Conservation (phyloP, 163 green algal species). For the Coccomyxa subellipsoidea region DNA sequence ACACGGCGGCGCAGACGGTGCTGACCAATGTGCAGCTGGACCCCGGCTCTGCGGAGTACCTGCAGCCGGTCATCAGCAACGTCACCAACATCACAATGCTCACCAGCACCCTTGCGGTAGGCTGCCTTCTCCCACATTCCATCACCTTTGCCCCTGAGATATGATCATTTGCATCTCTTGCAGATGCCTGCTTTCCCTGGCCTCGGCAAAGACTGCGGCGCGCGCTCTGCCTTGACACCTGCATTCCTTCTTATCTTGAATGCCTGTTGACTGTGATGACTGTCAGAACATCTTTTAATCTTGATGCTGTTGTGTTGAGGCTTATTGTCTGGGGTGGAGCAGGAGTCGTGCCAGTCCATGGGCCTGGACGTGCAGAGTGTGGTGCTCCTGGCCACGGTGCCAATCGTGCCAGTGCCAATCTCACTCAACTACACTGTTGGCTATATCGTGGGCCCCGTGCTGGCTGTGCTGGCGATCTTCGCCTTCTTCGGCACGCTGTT, state of each 20-base stretch:
- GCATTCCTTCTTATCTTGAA: too few relatives aligned
- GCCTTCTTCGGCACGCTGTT: neutral
- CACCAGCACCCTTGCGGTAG: neutral
- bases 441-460: neutral
- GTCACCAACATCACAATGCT: neutral
- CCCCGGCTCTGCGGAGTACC: neutral
- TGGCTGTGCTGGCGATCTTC: neutral
- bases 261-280: too few relatives aligned
- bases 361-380: neutral
- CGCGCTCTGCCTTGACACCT: too few relatives aligned
- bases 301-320: neutral
- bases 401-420: neutral
- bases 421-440: neutral
- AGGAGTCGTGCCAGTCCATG: neutral
- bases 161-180: too few relatives aligned
- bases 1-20: neutral
- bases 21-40: neutral
- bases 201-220: too few relatives aligned
- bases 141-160: too few relatives aligned
- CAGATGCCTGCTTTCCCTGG: too few relatives aligned
- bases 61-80: neutral
- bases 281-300: too few relatives aligned
- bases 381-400: neutral
- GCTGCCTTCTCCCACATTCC: neutral
- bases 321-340: neutral